Evolutionary conservation across 1,284 basidiomycete species (phyloP).

Genomic region (Butyriboletus appendiculatus): DNA sequence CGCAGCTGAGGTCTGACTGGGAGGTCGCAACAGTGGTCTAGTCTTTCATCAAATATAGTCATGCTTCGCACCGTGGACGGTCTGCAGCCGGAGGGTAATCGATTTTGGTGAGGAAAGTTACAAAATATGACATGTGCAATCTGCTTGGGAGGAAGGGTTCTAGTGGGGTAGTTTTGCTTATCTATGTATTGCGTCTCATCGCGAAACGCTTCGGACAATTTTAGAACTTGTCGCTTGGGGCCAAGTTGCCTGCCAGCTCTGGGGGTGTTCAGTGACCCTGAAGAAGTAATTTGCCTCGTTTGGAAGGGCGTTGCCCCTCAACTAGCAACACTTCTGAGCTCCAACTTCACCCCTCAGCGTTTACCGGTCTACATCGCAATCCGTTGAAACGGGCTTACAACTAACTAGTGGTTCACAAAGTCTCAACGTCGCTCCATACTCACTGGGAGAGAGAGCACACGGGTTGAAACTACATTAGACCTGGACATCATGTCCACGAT

Average conservation of each 20-base stretch:
- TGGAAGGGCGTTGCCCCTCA: slow-evolving; percentile 21
- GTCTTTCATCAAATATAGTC: slow-evolving; percentile 51
- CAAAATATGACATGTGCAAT: neutral
- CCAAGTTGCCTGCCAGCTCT: neutral
- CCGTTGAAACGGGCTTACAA: slow-evolving; percentile 8
- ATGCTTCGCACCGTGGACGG: slow-evolving; percentile 45
- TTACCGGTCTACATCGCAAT: slow-evolving; percentile 6
- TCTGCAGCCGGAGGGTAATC: slow-evolving; percentile 20
- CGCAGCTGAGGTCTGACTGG: neutral
- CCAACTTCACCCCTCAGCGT: neutral
- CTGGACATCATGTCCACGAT: slow-evolving; percentile 67
- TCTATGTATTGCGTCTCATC: neutral
- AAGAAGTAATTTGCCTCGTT: slow-evolving; percentile 13
- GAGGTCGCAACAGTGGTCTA: slow-evolving; percentile 48
- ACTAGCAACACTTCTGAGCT: neutral
- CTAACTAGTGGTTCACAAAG: neutral
- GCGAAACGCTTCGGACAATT: neutral
- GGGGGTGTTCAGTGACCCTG: no score
- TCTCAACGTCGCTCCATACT: slow-evolving; percentile 2
- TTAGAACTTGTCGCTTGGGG: neutral
- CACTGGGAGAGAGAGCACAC: neutral
- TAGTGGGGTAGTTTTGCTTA: neutral
- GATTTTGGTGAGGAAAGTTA: slow-evolving; percentile 28
- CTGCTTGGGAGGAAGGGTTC: neutral
- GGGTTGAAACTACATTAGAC: slow-evolving; percentile 1